phyloP scores from a whole-genome alignment of 129 eudicot genomes.

The Cynara cardunculus region DNA sequence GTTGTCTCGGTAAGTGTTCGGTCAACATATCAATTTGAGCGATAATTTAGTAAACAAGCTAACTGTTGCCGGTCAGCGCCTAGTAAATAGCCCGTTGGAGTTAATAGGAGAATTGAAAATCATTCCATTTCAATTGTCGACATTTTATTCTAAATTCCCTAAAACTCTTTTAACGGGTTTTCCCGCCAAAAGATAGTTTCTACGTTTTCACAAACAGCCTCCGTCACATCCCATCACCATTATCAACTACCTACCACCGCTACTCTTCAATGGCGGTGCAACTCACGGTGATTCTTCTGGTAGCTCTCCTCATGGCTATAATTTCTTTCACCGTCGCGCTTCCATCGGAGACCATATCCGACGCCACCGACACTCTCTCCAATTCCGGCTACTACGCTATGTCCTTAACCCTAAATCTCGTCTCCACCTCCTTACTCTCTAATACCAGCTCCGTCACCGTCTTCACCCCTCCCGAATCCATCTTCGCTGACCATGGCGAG shows the following conservation, averaged over 20 bases:
- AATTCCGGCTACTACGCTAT: constrained; percentile 53
- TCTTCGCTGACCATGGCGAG: constrained; percentile 36
- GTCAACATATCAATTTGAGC: too few species aligned
- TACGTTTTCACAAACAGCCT: neutral
- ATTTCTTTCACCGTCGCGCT: constrained; percentile 26
- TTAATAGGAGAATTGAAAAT: too few species aligned
- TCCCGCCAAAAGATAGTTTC: neutral
- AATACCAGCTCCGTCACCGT: constrained; percentile 28
- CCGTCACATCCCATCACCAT: neutral
- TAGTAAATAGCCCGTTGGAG: too few species aligned
- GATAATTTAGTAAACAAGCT: too few species aligned
- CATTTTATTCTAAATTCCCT: too few species aligned
- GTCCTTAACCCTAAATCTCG: constrained; percentile 54
- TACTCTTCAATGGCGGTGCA: constrained; percentile 33
- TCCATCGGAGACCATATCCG: constrained; percentile 26
- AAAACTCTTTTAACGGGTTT: neutral
- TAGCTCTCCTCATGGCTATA: constrained; percentile 9
- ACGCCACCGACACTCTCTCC: constrained; percentile 52
- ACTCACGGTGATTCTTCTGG: neutral
- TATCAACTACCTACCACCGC: neutral
- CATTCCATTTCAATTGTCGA: too few species aligned
- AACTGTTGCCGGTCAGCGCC: too few species aligned
- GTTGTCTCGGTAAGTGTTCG: too few species aligned
- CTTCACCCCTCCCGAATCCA: constrained; percentile 43
- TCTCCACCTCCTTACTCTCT: constrained; percentile 20